phyloP scores from a whole-genome alignment of 768 basidiomycete species.

The Solioccasus polychromus region DNA sequence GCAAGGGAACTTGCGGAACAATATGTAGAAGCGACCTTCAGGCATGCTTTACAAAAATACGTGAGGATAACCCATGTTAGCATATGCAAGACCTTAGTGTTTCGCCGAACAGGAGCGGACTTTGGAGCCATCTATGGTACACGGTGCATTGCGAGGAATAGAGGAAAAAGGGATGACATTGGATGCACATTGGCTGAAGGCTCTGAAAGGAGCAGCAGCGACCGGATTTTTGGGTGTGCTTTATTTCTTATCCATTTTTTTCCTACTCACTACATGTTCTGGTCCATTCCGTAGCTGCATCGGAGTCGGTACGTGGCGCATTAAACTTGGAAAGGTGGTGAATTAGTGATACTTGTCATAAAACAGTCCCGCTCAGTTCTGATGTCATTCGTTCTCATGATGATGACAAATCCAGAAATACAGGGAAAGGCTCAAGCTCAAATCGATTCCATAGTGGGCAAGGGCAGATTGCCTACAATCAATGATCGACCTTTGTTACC shows the following conservation, averaged over 20 bases:
- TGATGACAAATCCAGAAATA: slow-evolving; percentile 7
- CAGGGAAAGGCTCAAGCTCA: slow-evolving; percentile 7
- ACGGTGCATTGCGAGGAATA: neutral
- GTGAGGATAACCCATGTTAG: too few species aligned
- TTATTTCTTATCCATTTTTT: rapidly evolving
- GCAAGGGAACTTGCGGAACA: neutral
- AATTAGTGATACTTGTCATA: neutral
- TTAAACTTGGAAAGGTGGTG: neutral
- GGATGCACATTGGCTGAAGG: neutral
- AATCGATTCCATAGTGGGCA: slow-evolving; percentile 16
- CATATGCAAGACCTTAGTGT: too few species aligned
- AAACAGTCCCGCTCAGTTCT: slow-evolving; percentile 2
- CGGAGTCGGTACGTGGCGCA: slow-evolving; percentile 2
- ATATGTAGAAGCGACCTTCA: slow-evolving; percentile 3
- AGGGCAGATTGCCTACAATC: slow-evolving; percentile 7
- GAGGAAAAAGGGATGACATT: neutral
- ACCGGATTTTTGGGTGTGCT: neutral
- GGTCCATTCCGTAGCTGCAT: neutral
- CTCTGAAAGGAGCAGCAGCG: slow-evolving; percentile 1
- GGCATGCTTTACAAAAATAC: neutral
- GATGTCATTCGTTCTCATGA: slow-evolving; percentile 3
- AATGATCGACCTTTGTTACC: slow-evolving; percentile 24
- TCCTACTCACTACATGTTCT: too few species aligned
- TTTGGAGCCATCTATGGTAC: neutral
- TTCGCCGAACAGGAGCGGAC: neutral